A percentile compares a stretch with the other conserved stretches of the same genome.
Conservation (phyloP, 768 basidiomycete species). For the Paxillus ammoniavirescens region DNA sequence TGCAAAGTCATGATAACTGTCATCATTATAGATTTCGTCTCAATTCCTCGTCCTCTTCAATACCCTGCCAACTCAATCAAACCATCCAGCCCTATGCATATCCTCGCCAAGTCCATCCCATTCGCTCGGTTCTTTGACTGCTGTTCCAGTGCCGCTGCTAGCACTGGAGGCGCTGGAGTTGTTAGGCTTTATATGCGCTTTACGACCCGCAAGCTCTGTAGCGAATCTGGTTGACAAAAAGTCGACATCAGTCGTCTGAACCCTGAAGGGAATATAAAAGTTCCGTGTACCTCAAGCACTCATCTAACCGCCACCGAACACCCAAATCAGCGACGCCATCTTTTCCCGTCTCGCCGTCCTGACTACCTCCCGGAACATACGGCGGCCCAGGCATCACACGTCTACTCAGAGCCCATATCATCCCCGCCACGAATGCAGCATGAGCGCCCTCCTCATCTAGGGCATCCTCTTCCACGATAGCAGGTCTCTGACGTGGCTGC, state of each 20-base stretch:
- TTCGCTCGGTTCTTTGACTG: constrained; percentile 26
- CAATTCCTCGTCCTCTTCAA: neutral
- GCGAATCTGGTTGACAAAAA: constrained; percentile 57
- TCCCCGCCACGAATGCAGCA: constrained; percentile 82
- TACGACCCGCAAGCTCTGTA: constrained; percentile 67
- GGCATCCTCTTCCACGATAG: constrained; percentile 38
- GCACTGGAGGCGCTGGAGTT: too few relatives aligned
- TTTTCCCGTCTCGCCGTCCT: constrained; percentile 30
- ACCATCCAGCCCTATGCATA: constrained; percentile 4
- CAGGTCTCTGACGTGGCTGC: constrained; percentile 5
- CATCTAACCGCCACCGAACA: constrained; percentile 76
- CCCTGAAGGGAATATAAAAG: neutral
- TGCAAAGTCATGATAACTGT: too few relatives aligned
- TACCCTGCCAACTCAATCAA: neutral
- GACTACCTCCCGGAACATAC: constrained; percentile 51
- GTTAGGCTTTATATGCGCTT: too few relatives aligned
- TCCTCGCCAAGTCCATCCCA: constrained; percentile 59
- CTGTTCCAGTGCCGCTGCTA: neutral
- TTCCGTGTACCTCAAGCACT: constrained; percentile 64
- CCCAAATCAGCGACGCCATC: constrained; percentile 32
- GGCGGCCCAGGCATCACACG: constrained; percentile 71
- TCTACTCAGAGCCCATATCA: constrained; percentile 80
- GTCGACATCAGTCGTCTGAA: neutral
- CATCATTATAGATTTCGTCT: neutral
- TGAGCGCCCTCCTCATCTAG: constrained; percentile 78